Percentiles rank a stretch among this genome's conserved stretches.
Conservation (phyloP, 768 basidiomycete genomes). For the Amanita fuliginea region DNA sequence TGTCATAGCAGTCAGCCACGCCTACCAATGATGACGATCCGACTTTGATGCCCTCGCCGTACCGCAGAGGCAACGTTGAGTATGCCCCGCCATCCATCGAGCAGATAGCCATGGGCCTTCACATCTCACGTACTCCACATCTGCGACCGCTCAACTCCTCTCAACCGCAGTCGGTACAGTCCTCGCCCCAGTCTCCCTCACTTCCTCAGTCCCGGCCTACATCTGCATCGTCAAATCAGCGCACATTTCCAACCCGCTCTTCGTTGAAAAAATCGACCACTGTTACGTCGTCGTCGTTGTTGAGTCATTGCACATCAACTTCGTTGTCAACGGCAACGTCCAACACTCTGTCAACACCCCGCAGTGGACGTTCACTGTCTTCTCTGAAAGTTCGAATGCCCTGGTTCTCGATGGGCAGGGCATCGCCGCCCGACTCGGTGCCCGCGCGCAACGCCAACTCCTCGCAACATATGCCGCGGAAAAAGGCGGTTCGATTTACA, state of each 20-base stretch:
- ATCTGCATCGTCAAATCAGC: constrained; percentile 22
- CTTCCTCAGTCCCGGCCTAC: constrained; percentile 13
- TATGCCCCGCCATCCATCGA: constrained; percentile 35
- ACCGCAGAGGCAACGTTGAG: constrained; percentile 16
- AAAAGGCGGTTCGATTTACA: constrained; percentile 58
- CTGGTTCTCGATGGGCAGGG: constrained; percentile 35
- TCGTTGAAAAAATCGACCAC: constrained; percentile 49
- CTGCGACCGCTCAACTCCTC: constrained; percentile 32
- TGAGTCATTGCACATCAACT: constrained; percentile 29
- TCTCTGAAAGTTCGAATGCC: constrained; percentile 37
- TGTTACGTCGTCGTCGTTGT: constrained; percentile 24
- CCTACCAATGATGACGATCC: constrained; percentile 13
- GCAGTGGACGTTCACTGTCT: constrained; percentile 23
- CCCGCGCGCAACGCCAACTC: constrained; percentile 23
- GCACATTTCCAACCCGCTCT: constrained; percentile 51
- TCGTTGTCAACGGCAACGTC: constrained; percentile 41
- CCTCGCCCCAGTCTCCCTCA: constrained; percentile 11
- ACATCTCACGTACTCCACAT: constrained; percentile 68
- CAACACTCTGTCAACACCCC: constrained; percentile 18
- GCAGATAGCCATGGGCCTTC: constrained; percentile 75
- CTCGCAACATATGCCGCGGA: constrained; percentile 22
- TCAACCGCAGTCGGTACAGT: constrained; percentile 5
- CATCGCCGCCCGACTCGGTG: constrained; percentile 16
- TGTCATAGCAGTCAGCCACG: not conserved
- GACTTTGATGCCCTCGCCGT: constrained; percentile 7